Percentiles rank a stretch among this genome's conserved stretches.
Evolutionary conservation across 345 rosid species (phyloP).

Genomic region (Melastoma malabathricum): DNA sequence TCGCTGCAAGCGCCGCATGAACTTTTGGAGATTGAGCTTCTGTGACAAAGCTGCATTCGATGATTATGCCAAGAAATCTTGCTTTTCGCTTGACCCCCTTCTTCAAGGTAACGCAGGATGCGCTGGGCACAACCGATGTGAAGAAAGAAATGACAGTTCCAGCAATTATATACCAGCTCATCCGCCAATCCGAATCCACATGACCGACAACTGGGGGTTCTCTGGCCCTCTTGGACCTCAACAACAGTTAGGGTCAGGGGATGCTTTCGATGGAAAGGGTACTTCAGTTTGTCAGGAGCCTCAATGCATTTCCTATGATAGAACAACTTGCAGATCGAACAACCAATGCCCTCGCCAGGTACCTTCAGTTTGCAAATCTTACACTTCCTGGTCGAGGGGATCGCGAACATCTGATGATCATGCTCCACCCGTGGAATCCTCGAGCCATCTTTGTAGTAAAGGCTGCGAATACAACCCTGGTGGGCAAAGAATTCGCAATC

Average conservation of each 20-base stretch:
- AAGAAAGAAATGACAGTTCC: neutral
- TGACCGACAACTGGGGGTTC: neutral
- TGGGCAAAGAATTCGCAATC: neutral
- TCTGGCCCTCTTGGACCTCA: accelerated
- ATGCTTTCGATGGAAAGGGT: neutral
- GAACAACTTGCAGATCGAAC: neutral
- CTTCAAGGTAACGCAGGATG: neutral
- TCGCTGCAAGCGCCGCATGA: accelerated
- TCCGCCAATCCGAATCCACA: neutral
- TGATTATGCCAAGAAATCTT: neutral
- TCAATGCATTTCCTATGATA: neutral
- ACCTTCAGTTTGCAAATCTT: accelerated
- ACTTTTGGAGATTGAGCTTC: accelerated
- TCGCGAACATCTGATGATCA: neutral
- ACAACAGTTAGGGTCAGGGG: neutral
- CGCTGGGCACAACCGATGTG: neutral
- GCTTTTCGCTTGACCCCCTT: neutral
- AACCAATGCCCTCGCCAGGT: neutral
- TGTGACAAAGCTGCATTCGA: neutral
- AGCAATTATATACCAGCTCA: neutral
- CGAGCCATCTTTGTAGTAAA: no score
- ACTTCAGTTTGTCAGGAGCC: neutral
- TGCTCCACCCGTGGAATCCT: neutral
- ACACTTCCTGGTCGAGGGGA: accelerated
- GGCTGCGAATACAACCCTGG: no score